Evolutionary conservation across 2,329 filamentous ascomycete species (phyloP), one percentile per base, ranked within the genome.

Genomic region (Diaporthe longicolla): DNA sequence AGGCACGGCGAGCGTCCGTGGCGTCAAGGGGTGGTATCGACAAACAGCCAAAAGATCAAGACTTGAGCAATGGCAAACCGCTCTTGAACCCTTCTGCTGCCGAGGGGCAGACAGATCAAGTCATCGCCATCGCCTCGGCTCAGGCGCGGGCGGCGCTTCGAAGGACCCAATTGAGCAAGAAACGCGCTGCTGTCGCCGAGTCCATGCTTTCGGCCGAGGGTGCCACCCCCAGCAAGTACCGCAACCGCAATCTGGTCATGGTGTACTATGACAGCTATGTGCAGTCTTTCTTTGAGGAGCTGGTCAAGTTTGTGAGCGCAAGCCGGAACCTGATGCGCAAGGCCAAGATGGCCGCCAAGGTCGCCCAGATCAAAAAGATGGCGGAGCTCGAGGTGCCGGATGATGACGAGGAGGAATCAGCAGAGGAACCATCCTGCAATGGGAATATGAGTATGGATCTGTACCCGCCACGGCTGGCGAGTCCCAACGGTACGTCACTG

Each of bases 241-340:
- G 93, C 71, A 91, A 91, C 4, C 90, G 93, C 77, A 92, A 89
- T 73, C 93, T 94, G 87, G 92, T 96, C 61, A 92, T 97, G 54
- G 93, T 98, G n/a, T 95, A 95, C 83, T 98, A 98, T 81, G 95
- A 98, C 81, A 94, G 93, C 77, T 92, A 94, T 76, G 92, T 97
- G 4, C 95, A 98, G 81, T 91, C 91, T 68, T 91, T 93, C 52
- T 95, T 98, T 77, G 95, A 97, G 78, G 88, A 93, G 72, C 85
- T 98, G 66, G 95, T 98, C 73, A 92, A 94, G 76, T 93, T 93
- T 72, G 92, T 98, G 48, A 94, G 94, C 7, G 90, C 91, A 1
- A 94, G 93, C 66, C 88, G 95, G 73, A 97, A 97, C 82, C 87
- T 94, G 77, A 92, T 98, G 82, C 92, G 95, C 65, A 97, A 96